phyloP scores from a whole-genome alignment of 163 green algal species.

The Scenedesmus sp. region DNA sequence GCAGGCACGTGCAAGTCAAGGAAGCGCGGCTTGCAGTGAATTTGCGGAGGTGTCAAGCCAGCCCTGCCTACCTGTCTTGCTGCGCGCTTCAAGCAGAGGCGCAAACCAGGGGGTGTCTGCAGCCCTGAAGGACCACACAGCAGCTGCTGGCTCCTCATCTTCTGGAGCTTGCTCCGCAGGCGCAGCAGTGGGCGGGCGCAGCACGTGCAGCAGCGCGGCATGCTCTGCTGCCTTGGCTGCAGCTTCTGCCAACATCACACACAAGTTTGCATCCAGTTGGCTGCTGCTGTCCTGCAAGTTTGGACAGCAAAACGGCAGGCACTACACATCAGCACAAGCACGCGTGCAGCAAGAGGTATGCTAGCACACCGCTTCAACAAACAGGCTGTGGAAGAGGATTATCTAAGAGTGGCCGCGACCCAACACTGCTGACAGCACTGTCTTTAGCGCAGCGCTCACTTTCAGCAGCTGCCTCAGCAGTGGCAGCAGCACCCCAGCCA shows the following conservation, averaged over 20 bases:
- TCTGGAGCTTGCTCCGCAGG: neutral
- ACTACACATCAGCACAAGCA: too few species aligned
- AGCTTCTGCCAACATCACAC: conserved; percentile 63
- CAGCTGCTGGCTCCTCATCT: neutral
- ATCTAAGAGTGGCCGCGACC: neutral
- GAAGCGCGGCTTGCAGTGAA: neutral
- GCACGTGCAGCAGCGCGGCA: conserved; percentile 59
- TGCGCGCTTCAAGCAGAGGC: conserved; percentile 55
- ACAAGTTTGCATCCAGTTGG: conserved; percentile 29
- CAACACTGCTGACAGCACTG: neutral
- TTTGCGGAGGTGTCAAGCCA: neutral
- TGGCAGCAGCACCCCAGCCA: conserved; percentile 47
- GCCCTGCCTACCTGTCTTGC: conserved; percentile 50
- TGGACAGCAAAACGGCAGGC: neutral
- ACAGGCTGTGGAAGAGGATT: too few species aligned
- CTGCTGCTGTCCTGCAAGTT: neutral
- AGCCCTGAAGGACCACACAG: conserved; percentile 34
- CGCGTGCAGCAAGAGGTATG: too few species aligned
- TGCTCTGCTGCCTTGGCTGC: conserved; percentile 66
- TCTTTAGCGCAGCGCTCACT: neutral
- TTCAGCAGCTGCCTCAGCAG: conserved; percentile 66
- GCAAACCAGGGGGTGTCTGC: conserved; percentile 56
- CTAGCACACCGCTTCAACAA: too few species aligned
- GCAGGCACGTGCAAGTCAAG: neutral
- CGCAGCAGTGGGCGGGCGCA: conserved; percentile 21